These are phyloP conservation scores for Calonectria naviculata DNA, from an alignment of 2,329 filamentous ascomycete genomes.

Conservation along the genomic window DNA sequence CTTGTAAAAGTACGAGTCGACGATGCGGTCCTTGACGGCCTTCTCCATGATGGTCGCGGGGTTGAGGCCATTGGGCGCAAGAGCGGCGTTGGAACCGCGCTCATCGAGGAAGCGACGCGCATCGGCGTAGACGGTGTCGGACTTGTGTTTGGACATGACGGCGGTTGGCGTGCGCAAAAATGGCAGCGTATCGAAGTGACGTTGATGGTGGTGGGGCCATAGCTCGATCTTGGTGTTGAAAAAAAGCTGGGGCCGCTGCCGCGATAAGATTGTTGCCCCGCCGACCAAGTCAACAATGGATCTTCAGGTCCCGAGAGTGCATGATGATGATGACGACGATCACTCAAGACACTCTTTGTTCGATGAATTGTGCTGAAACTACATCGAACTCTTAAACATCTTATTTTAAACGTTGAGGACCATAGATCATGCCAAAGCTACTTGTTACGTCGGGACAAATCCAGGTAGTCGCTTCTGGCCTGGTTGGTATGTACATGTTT, in stretches of 20 bases:
- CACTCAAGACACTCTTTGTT: conserved; percentile 5
- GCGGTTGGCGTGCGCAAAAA: conserved; percentile 7
- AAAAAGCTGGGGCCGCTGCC: conserved; percentile 28
- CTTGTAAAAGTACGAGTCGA: conserved; percentile 97
- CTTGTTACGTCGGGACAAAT: conserved; percentile 78
- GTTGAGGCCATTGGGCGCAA: conserved; percentile 89
- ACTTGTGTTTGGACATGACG: conserved; percentile 52
- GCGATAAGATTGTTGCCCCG: conserved; percentile 59
- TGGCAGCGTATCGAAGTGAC: conserved; percentile 18
- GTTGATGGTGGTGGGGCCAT: conserved; percentile 26
- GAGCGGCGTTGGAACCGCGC: conserved; percentile 80
- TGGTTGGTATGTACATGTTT: conserved; percentile 64
- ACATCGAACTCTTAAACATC: not conserved
- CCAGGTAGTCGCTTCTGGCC: conserved; percentile 72
- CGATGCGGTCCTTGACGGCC: conserved; percentile 93
- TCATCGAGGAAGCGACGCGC: conserved; percentile 88
- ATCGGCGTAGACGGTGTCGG: conserved; percentile 77
- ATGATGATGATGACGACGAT: conserved; percentile 30
- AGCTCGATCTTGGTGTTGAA: conserved; percentile 30
- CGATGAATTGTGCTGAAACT: not conserved
- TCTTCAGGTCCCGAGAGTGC: not conserved
- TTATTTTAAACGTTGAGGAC: not conserved
- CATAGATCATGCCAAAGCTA: conserved; percentile 52
- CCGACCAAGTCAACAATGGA: conserved; percentile 46
- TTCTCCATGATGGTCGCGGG: conserved; percentile 97